These are phyloP conservation scores for Epithele typhae DNA, from an alignment of 768 basidiomycete species.

Conservation along the genomic window DNA sequence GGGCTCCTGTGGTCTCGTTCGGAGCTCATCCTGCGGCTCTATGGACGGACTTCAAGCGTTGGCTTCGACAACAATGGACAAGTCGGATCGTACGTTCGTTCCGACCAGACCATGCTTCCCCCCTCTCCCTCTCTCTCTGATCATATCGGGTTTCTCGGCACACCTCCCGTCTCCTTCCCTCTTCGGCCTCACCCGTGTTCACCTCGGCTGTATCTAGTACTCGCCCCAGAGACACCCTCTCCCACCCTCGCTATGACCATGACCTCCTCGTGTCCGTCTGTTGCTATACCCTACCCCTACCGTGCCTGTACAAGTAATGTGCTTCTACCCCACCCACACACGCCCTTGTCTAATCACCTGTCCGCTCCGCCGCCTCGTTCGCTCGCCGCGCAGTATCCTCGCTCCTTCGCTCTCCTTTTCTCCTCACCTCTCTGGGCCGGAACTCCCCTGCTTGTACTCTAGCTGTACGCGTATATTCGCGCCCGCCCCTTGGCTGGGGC, in stretches of 20 bases:
- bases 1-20: constrained; percentile 56
- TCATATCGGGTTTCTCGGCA: no score
- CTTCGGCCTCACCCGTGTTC: no score
- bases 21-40: constrained; percentile 28
- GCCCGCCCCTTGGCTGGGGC: no score
- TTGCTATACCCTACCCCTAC: constrained; percentile 4
- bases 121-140: no score
- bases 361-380: not conserved
- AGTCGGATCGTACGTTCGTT: no score
- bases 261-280: not conserved
- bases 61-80: no score
- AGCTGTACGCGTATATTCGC: not conserved
- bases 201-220: no score
- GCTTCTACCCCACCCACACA: constrained; percentile 11
- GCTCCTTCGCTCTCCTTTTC: not conserved
- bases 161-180: no score
- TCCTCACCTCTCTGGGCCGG: not conserved
- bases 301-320: constrained; percentile 12
- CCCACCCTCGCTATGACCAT: no score
- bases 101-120: no score
- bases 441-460: not conserved
- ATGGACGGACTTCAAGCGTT: no score
- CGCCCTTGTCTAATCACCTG: constrained; percentile 10
- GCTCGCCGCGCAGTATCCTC: not conserved
- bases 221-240: no score